Base-by-base conservation (phyloP, 1,139 yeast genomes). In the Schwanniomyces etchellsii region DNA sequence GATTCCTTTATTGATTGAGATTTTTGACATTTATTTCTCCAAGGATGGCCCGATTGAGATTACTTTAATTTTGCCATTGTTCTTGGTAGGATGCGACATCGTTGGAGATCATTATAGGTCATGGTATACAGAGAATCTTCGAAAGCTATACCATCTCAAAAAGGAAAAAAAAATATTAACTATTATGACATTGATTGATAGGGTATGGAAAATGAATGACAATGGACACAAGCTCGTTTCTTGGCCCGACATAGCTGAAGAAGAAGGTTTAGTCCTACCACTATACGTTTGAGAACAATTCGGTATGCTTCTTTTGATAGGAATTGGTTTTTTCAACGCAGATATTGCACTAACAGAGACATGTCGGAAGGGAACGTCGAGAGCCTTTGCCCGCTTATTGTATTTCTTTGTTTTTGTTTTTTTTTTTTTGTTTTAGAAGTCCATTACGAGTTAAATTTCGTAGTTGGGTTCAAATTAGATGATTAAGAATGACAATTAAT, bases 171-270 rank as follows among this genome's bases (percentile, higher is more conserved):
- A 25, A 12, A 6, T 25, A 5, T 10, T 20, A 5, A 12, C 12
- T 14, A 16, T 5, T 12, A 14, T 12, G 16, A 23, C 11, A 14
- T 28, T 4, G 9, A 20, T 5, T 17, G 18, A 24, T 13, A n/a
- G 25, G 26, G 24, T n/a, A 13, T 28, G 32, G 32, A 20, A 22
- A n/a, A 18, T 22, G 4, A 23, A 28, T 28, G 11, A 11, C 10
- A 16, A 17, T 24, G 34, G 27, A 10, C 22, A 22, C 16, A 28
- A 26, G 5, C 28, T 25, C 16, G 27, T 31, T 10, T 14, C 28
- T 10, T 31, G 34, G 34, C 31, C 31, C 13, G 32, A 31, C 7
- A 10, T 31, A 10, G 34, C 34, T 12, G 34, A 31, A 18, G 26
- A 23, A 5, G 20, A 23, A n/a, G 34, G 34, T 11, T 14, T 28